Evolutionary conservation across 331 rosid genomes (phyloP).

Genomic region (Saraca asoca): DNA sequence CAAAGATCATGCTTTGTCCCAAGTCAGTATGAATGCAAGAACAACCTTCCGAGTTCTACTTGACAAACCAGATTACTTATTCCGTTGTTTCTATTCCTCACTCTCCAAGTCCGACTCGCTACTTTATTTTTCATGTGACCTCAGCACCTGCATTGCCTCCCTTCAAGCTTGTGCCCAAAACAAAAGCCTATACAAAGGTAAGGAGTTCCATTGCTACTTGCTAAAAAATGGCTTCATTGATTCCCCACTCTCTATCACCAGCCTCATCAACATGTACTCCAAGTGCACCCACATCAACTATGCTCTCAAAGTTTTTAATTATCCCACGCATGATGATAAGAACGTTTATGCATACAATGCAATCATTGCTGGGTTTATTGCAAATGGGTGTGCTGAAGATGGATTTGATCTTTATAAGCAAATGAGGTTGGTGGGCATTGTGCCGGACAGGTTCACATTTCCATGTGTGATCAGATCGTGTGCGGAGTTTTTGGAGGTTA

Average conservation of each 20-base stretch:
- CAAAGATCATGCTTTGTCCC: no score
- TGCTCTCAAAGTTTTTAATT: conserved; percentile 57
- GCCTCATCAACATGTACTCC: conserved; percentile 85
- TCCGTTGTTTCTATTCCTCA: conserved; percentile 44
- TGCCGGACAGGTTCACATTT: conserved; percentile 72
- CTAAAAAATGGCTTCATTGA: conserved; percentile 53
- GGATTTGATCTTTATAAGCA: conserved; percentile 50
- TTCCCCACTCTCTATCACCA: conserved; percentile 62
- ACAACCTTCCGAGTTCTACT: conserved; percentile 13
- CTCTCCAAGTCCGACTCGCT: background rate
- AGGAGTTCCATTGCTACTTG: conserved; percentile 53
- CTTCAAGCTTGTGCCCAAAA: conserved; percentile 67
- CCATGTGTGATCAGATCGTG: conserved; percentile 73
- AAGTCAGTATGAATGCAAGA: conserved; percentile 30
- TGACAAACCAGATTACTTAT: background rate
- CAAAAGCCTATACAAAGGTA: conserved; percentile 55
- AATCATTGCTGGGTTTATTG: conserved; percentile 69
- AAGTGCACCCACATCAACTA: conserved; percentile 55
- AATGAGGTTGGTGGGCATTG: conserved; percentile 57
- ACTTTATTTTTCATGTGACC: conserved; percentile 26
- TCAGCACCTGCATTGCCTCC: conserved; percentile 51
- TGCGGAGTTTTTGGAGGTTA: conserved; percentile 53
- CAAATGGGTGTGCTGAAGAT: conserved; percentile 46
- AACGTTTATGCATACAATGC: conserved; percentile 75
- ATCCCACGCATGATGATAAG: conserved; percentile 39